phyloP scores from a whole-genome alignment of 1,139 yeast species.

The Geotrichum reessii region DNA sequence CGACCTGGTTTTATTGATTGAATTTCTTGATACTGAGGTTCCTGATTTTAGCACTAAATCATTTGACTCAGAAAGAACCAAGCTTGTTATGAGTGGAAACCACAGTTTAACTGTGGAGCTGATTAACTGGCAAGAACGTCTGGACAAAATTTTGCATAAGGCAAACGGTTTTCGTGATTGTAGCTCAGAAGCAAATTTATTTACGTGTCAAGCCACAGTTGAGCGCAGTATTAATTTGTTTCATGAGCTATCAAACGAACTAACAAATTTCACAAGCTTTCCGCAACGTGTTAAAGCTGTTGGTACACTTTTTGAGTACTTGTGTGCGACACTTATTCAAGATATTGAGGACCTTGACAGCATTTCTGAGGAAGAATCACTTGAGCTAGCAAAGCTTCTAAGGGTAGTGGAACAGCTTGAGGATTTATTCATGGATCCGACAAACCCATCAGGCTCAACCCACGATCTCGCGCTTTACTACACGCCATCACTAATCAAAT shows the following conservation, averaged over 20 bases:
- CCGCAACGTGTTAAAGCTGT: conserved; percentile 28
- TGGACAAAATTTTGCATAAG: conserved; percentile 7
- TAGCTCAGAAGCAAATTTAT: conserved; percentile 22
- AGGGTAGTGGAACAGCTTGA: conserved; percentile 25
- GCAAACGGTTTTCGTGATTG: conserved; percentile 28
- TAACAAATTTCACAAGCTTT: conserved; percentile 24
- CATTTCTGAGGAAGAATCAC: conserved; percentile 35
- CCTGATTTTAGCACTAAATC: conserved; percentile 2
- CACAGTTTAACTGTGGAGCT: conserved; percentile 3
- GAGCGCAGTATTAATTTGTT: conserved; percentile 23
- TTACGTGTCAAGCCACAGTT: conserved; percentile 27
- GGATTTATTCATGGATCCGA: conserved; percentile 24
- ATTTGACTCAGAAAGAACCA: conserved; percentile 1
- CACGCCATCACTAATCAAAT: conserved; percentile 39
- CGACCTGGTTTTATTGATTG: conserved; percentile 21
- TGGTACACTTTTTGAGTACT: conserved; percentile 31
- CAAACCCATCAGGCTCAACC: not conserved
- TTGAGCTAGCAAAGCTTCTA: conserved; percentile 29
- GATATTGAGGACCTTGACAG: conserved; percentile 29
- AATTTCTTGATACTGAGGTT: conserved; percentile 10
- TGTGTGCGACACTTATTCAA: conserved; percentile 26
- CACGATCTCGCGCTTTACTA: conserved; percentile 27
- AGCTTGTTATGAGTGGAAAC: not conserved
- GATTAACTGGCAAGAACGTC: conserved; percentile 5
- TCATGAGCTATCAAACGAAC: conserved; percentile 21